Conservation (phyloP, 371 early-diverging fungal genomes). For the Lichtheimia ramosa region DNA sequence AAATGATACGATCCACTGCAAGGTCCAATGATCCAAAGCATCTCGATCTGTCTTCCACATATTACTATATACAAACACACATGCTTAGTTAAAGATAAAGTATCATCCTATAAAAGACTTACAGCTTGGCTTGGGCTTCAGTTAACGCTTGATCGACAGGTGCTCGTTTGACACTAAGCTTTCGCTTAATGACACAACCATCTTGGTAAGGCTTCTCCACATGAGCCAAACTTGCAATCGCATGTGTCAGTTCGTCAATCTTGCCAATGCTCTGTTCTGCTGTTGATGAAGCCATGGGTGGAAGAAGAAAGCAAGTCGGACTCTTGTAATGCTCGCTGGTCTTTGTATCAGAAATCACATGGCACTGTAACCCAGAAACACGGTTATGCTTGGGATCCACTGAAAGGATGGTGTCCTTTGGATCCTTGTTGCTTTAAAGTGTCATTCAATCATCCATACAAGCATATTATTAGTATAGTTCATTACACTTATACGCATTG, state of each 20-base stretch:
- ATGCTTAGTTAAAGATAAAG: neutral
- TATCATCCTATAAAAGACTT: constrained; percentile 8
- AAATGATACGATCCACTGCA: constrained; percentile 34
- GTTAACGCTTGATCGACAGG: constrained; percentile 31
- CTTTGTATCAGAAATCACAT: too few relatives aligned
- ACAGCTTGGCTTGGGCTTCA: constrained; percentile 44
- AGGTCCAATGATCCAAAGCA: constrained; percentile 33
- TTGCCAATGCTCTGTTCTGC: neutral
- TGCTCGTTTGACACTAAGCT: constrained; percentile 25
- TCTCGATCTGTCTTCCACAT: constrained; percentile 33
- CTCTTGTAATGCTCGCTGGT: too few relatives aligned
- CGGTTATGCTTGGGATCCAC: too few relatives aligned
- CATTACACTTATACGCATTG: too few relatives aligned
- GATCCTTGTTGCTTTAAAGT: too few relatives aligned
- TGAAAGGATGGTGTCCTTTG: too few relatives aligned
- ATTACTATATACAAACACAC: constrained; percentile 17
- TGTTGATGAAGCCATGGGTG: too few relatives aligned
- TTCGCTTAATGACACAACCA: constrained; percentile 21
- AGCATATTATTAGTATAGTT: too few relatives aligned
- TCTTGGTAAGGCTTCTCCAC: constrained; percentile 36
- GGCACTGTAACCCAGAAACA: too few relatives aligned
- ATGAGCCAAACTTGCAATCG: constrained; percentile 41
- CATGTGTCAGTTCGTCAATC: constrained; percentile 35
- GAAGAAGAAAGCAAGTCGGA: too few relatives aligned
- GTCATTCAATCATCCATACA: too few relatives aligned